Evolutionary conservation across 768 basidiomycete genomes (phyloP).

Genomic region (Tricholoma flavovirens): DNA sequence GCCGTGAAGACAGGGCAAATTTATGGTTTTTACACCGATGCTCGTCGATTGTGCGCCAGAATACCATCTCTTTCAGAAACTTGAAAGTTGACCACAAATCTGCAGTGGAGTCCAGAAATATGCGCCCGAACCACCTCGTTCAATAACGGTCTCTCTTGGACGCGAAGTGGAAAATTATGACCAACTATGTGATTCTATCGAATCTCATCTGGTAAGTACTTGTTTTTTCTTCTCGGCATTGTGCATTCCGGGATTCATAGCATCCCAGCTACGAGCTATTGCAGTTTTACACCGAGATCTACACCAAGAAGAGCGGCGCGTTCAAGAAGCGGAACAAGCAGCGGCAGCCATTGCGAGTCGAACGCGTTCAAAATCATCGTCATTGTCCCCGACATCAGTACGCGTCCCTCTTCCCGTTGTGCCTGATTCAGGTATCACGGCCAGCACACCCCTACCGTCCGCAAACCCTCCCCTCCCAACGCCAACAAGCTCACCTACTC

Average conservation of each 20-base stretch:
- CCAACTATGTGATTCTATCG: slow-evolving; percentile 73
- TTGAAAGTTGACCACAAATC: neutral
- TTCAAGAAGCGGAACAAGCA: slow-evolving; percentile 33
- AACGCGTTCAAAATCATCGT: slow-evolving; percentile 18
- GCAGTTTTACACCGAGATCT: slow-evolving; percentile 68
- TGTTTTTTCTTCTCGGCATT: neutral
- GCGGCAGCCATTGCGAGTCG: slow-evolving; percentile 24
- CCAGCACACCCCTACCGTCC: neutral
- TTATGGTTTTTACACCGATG: slow-evolving; percentile 62
- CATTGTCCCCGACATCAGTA: slow-evolving; percentile 19
- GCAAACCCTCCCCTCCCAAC: slow-evolving; percentile 18
- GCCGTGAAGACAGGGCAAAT: slow-evolving; percentile 67
- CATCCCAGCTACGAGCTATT: slow-evolving; percentile 61
- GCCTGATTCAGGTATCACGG: slow-evolving; percentile 4
- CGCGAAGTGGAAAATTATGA: slow-evolving; percentile 76
- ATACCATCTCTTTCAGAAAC: neutral
- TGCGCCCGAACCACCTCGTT: slow-evolving; percentile 57
- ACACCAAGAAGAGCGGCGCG: slow-evolving; percentile 51
- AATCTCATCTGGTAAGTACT: slow-evolving; percentile 57
- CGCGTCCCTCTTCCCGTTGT: slow-evolving; percentile 13
- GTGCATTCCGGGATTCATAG: slow-evolving; percentile 1
- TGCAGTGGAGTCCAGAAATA: slow-evolving; percentile 53
- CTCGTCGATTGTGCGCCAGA: slow-evolving; percentile 53
- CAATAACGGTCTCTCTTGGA: slow-evolving; percentile 58
- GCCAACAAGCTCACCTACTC: slow-evolving; percentile 30